Evolutionary conservation across 331 rosid species (phyloP), one percentile per base, ranked within the genome.

Genomic region (Spiraea crenata): DNA sequence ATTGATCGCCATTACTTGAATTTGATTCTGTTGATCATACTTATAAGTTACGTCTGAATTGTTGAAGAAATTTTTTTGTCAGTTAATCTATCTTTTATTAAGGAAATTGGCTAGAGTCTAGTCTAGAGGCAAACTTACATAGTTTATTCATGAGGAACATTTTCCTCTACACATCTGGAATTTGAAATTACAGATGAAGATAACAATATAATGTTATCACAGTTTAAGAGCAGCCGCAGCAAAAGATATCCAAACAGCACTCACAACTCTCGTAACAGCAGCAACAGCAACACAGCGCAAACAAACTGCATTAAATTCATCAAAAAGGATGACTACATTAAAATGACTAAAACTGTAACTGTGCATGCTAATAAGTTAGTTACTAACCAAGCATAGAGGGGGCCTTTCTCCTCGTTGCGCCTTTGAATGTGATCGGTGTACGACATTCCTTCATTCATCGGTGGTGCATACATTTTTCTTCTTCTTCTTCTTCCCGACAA

Each of bases 261-360:
- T 79, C 88, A 44, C 87, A 87, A 40, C 83, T 74, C 79, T 82
- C 92, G 19, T 34, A 76, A 73, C 84, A 86, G 76, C 84, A 79
- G 80, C 78, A 89, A 73, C 90, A 86, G 74, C 88, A 84, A 62
- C 87, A 86, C 72, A 75, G 4, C 9, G 85, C 48, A 62, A 86
- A 86, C 63, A 84, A 20, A 66, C 83, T 79, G 87, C 84, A 41
- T 0, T 11, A n/a, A 4, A 5, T 44, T 8, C 3, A 15, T 10
- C 6, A 50, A 20, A 49, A 14, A 11, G 11, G 19, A 56, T 9
- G 17, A 11, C 2, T 3, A 59, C 2, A 56, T 20, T 19, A 17
- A 57, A n/a, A 50, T 4, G 39, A 42, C 6, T 14, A 3, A 54
- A 56, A 58, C 38, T 74, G 54, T 5, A 49, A 61, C 15, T 60